Evolutionary conservation across 176 grass and related monocot genomes (phyloP).

Genomic region (Guadua angustifolia): DNA sequence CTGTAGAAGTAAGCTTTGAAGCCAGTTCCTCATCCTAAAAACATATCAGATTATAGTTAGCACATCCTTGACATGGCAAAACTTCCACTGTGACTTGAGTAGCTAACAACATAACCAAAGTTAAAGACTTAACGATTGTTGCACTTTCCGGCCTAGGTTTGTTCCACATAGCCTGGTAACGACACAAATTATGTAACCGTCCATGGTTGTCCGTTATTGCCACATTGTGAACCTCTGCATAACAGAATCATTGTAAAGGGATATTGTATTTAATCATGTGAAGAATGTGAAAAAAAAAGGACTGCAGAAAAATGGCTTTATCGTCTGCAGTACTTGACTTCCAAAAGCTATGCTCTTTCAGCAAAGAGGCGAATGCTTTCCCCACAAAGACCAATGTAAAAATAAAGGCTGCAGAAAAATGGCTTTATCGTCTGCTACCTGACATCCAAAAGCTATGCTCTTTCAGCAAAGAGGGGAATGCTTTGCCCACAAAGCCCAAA

Average conservation of each 20-base stretch:
- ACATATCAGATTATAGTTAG: slow-evolving; percentile 25
- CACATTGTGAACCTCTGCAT: slow-evolving; percentile 81
- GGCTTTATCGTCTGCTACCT: slow-evolving; percentile 46
- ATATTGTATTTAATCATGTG: slow-evolving; percentile 19
- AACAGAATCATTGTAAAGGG: slow-evolving; percentile 15
- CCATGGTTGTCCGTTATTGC: slow-evolving; percentile 65
- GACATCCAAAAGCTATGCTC: slow-evolving; percentile 97
- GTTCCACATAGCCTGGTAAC: slow-evolving; percentile 88
- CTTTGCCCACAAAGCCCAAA: slow-evolving; percentile 60
- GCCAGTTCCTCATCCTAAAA: slow-evolving; percentile 74
- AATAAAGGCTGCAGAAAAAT: slow-evolving; percentile 2
- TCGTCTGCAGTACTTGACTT: slow-evolving; percentile 70
- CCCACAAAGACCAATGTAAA: slow-evolving; percentile 59
- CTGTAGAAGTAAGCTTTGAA: slow-evolving; percentile 57
- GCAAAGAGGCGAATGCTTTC: slow-evolving; percentile 56
- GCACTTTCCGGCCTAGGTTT: slow-evolving; percentile 91
- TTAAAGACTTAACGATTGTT: slow-evolving; percentile 61
- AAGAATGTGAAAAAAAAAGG: slow-evolving; percentile 34
- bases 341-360: slow-evolving; percentile 96
- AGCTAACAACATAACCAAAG: not conserved
- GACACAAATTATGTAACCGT: slow-evolving; percentile 56
- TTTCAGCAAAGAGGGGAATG: slow-evolving; percentile 70
- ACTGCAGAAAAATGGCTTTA: not conserved
- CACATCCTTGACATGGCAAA: slow-evolving; percentile 15
- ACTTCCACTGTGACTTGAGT: not conserved